Base-by-base conservation (phyloP, 2,329 filamentous ascomycete genomes). In the Diaporthe nobilis region DNA sequence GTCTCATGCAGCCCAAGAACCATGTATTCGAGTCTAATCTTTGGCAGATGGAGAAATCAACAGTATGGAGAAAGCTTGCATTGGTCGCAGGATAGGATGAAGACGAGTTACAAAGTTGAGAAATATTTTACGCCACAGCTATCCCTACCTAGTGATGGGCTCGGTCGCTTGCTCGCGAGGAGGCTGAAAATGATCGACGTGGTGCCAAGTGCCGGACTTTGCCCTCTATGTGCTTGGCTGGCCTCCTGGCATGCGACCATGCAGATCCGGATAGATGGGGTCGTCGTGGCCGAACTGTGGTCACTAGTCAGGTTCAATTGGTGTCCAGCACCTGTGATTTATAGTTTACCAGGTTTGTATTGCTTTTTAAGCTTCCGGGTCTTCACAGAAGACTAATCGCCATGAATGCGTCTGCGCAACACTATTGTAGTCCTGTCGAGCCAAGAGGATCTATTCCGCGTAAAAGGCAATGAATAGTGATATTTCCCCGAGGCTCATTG, bases 101-200 rank as follows among this genome's bases (percentile, higher is more conserved):
- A 28, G 25, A 42, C 7, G 34, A 12, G 22, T 12, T 37, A 13
- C 13, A 28, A 51, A 25, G 61, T 47, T 28, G 25, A 15, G 3
- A 25, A 31, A 25, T 3, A 13, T 49, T 67, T 37, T n/a, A 9
- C 9, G 17, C 55, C n/a, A 13, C 20, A 37, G 17, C 53, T 20
- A 13, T 44, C 22, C 25, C 5, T 53, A 34, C 31, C 13, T 53
- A 7, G 22, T 39, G 65, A 42, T 42, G 22, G 65, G 9, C 65
- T 55, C 5, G 34, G n/a, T 55, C 20, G 34, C 49, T 31, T 55
- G 15, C 4, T 34, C 13, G 34, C 51, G 13, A 70, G 65, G 65
- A 55, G 65, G 49, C 49, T 70, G 49, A 70, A 34, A 70, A 70
- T 70, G 65, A 70, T 55, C 65, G 47, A 70, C 65, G 49, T 7